Evolutionary conservation across 495 filamentous ascomycete species (phyloP).

Genomic region (Cryomyces minteri): DNA sequence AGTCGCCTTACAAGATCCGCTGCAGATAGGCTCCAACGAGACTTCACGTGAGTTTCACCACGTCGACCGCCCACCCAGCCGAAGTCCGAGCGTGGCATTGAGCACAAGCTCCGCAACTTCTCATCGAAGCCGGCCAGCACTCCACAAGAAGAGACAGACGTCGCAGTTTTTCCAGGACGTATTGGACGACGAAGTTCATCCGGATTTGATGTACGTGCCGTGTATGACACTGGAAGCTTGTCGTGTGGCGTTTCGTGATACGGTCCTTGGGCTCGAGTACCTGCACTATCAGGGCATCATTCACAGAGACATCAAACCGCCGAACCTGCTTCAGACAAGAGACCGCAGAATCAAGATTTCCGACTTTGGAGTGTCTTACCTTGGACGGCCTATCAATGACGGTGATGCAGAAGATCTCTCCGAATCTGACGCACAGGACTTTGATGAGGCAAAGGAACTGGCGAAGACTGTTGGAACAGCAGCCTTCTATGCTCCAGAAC

Average conservation of each 20-base stretch:
- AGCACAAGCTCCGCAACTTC: neutral
- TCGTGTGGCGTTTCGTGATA: constrained; percentile 80
- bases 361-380: constrained; percentile 97
- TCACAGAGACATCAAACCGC: constrained; percentile 96
- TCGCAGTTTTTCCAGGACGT: neutral
- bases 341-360: constrained; percentile 90
- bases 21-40: neutral
- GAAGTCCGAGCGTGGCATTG: neutral
- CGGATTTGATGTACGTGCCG: constrained; percentile 72
- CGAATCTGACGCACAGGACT: constrained; percentile 65
- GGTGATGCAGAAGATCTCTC: constrained; percentile 61
- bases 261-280: constrained; percentile 85
- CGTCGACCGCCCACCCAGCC: neutral
- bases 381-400: constrained; percentile 63
- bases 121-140: too few relatives aligned
- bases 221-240: constrained; percentile 74
- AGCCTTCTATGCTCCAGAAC: constrained; percentile 92
- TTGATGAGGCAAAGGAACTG: constrained; percentile 81
- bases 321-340: constrained; percentile 80
- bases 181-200: neutral
- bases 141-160: too few relatives aligned
- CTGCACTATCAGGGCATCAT: constrained; percentile 94
- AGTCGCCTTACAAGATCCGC: neutral
- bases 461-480: constrained; percentile 97
- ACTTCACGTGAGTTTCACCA: neutral